These are phyloP conservation scores for Stagonosporopsis vannaccii DNA, from an alignment of 2,329 filamentous ascomycete genomes.

Conservation along the genomic window DNA sequence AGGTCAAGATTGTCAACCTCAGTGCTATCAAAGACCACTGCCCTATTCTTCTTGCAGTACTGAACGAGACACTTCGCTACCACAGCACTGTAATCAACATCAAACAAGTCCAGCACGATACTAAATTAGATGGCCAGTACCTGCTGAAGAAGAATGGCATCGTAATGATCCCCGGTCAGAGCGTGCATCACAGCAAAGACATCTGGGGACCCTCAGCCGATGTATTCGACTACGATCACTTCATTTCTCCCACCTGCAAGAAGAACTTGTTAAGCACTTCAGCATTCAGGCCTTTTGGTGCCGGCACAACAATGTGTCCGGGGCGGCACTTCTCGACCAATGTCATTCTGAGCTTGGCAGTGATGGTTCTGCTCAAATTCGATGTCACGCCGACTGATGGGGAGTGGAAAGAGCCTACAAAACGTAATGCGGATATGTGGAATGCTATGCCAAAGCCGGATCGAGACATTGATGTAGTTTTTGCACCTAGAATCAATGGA, in stretches of 20 bases:
- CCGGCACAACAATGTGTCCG: slow-evolving; percentile 47
- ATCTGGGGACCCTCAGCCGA: slow-evolving; percentile 45
- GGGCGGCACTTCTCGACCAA: slow-evolving; percentile 50
- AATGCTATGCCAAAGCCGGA: slow-evolving; percentile 45
- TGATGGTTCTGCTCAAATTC: slow-evolving; percentile 45
- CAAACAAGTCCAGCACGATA: slow-evolving; percentile 49
- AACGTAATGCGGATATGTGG: slow-evolving; percentile 38
- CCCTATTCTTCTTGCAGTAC: slow-evolving; percentile 51
- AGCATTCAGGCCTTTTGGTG: slow-evolving; percentile 47
- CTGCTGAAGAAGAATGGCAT: slow-evolving; percentile 48
- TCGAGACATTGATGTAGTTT: slow-evolving; percentile 28
- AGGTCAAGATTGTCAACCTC: slow-evolving; percentile 37
- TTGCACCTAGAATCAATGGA: slow-evolving; percentile 14
- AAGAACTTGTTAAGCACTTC: slow-evolving; percentile 32
- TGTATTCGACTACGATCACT: slow-evolving; percentile 47
- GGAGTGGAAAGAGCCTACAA: slow-evolving; percentile 33
- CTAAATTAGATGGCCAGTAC: slow-evolving; percentile 39
- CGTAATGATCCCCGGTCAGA: slow-evolving; percentile 46
- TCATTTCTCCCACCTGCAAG: slow-evolving; percentile 23
- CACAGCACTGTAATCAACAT: slow-evolving; percentile 49
- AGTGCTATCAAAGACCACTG: slow-evolving; percentile 47
- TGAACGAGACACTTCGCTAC: slow-evolving; percentile 54
- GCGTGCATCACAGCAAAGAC: slow-evolving; percentile 40
- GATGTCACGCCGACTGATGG: slow-evolving; percentile 36
- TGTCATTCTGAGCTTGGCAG: slow-evolving; percentile 42